A percentile compares a stretch with the other conserved stretches of the same genome.
Conservation (phyloP, 352 stramenopile genomes). For the Phytophthora pistaciae region DNA sequence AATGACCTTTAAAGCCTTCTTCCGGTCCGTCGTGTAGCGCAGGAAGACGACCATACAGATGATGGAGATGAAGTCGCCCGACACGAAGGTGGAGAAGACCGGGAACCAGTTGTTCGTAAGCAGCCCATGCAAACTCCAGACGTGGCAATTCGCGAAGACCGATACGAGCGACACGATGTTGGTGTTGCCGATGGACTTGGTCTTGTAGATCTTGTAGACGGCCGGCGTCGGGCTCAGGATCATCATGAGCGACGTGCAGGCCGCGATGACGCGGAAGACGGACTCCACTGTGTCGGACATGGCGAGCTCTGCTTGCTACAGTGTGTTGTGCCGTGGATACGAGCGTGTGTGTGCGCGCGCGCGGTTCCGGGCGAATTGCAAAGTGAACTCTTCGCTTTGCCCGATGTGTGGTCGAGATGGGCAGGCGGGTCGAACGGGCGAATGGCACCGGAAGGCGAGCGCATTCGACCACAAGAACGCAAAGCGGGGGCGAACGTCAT, state of each 20-base stretch:
- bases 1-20: conserved; percentile 23
- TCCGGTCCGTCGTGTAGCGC: conserved; percentile 31
- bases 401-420: conserved; percentile 20
- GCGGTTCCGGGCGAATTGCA: background rate
- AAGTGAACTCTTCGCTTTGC: conserved; percentile 18
- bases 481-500: conserved; percentile 10
- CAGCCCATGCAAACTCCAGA: conserved; percentile 58
- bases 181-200: conserved; percentile 46
- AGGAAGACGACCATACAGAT: conserved; percentile 44
- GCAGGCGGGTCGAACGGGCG: conserved; percentile 6
- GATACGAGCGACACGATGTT: conserved; percentile 54
- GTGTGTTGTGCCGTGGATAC: background rate
- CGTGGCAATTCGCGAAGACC: conserved; percentile 52
- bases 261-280: conserved; percentile 43
- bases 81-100: conserved; percentile 46
- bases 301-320: background rate
- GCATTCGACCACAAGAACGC: conserved; percentile 28
- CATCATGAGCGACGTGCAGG: conserved; percentile 52
- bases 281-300: conserved; percentile 43
- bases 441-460: conserved; percentile 17
- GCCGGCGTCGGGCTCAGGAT: conserved; percentile 50
- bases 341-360: background rate
- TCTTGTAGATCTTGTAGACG: conserved; percentile 55
- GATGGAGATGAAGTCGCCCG: conserved; percentile 36
- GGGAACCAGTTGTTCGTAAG: conserved; percentile 51